These are phyloP conservation scores for Phaeoacremonium minimum DNA, from an alignment of 2,329 filamentous ascomycete genomes.

Conservation along the genomic window DNA sequence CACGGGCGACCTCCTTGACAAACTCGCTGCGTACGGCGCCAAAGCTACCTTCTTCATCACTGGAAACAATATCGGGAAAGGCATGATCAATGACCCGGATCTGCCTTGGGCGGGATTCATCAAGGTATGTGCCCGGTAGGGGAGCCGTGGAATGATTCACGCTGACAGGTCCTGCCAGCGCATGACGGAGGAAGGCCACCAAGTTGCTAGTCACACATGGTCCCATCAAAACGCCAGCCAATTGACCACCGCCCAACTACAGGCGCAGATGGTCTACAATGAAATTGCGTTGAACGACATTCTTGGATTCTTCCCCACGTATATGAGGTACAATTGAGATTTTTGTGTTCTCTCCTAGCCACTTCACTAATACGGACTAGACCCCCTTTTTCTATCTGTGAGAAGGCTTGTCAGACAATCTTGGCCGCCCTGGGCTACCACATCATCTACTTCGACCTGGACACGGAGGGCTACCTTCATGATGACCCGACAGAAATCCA, in stretches of 20 bases:
- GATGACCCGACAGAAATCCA: constrained; percentile 24
- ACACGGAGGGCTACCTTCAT: constrained; percentile 28
- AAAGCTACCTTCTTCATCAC: constrained; percentile 67
- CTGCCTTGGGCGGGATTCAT: constrained; percentile 41
- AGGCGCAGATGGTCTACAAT: constrained; percentile 35
- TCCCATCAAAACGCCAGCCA: constrained; percentile 35
- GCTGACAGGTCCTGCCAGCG: constrained; percentile 20
- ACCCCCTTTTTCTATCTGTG: constrained; percentile 36
- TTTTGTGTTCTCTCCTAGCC: too few relatives aligned
- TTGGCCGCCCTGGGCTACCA: constrained; percentile 28
- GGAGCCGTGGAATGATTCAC: too few relatives aligned
- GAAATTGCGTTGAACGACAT: constrained; percentile 39
- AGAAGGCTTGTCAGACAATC: constrained; percentile 19
- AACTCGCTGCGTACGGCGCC: constrained; percentile 52
- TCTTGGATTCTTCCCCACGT: constrained; percentile 39
- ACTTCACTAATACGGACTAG: constrained; percentile 19
- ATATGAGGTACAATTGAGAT: constrained; percentile 39
- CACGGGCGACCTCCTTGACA: constrained; percentile 57
- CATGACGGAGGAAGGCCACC: constrained; percentile 40
- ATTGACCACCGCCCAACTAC: constrained; percentile 24
- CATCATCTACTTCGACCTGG: constrained; percentile 28
- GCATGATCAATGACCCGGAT: constrained; percentile 46
- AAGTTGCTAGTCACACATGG: constrained; percentile 44
- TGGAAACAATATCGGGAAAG: constrained; percentile 52
- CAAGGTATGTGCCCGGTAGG: constrained; percentile 21